Conservation (phyloP, 176 grass and related monocot genomes). For the Musa schizocarpa region DNA sequence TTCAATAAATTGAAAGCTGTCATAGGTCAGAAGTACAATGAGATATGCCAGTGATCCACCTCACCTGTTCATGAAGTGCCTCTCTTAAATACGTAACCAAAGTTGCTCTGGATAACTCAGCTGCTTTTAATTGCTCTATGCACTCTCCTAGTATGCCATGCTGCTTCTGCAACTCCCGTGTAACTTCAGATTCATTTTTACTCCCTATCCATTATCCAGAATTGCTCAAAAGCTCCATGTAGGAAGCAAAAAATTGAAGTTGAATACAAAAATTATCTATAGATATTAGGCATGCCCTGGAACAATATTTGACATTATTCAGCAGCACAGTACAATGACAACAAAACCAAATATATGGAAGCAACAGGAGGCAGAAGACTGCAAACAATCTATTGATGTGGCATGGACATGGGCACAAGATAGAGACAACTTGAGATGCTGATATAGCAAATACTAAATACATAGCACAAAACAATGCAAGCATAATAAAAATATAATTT, state of each 20-base stretch:
- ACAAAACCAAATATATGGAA: too few relatives aligned
- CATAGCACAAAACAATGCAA: background rate
- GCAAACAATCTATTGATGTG: background rate
- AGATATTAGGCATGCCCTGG: background rate
- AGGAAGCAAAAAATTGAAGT: slow-evolving; percentile 3
- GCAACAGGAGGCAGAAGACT: background rate
- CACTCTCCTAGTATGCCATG: slow-evolving; percentile 48
- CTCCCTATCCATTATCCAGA: slow-evolving; percentile 28
- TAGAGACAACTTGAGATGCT: background rate
- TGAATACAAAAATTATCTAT: background rate
- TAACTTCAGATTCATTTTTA: slow-evolving; percentile 30
- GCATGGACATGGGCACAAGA: background rate
- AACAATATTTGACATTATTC: background rate
- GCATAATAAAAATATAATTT: background rate
- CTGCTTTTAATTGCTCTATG: slow-evolving; percentile 56
- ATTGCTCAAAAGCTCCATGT: background rate
- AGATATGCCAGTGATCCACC: slow-evolving; percentile 31
- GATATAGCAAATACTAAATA: background rate
- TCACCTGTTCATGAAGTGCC: slow-evolving; percentile 80
- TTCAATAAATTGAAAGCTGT: slow-evolving; percentile 1
- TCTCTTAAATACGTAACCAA: slow-evolving; percentile 60
- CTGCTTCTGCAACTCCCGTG: slow-evolving; percentile 48
- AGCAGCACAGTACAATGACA: too few relatives aligned
- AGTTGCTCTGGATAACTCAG: slow-evolving; percentile 45
- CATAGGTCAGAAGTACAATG: background rate